Evolutionary conservation across 176 grass and related monocot genomes (phyloP).

Genomic region (Lolium perenne): DNA sequence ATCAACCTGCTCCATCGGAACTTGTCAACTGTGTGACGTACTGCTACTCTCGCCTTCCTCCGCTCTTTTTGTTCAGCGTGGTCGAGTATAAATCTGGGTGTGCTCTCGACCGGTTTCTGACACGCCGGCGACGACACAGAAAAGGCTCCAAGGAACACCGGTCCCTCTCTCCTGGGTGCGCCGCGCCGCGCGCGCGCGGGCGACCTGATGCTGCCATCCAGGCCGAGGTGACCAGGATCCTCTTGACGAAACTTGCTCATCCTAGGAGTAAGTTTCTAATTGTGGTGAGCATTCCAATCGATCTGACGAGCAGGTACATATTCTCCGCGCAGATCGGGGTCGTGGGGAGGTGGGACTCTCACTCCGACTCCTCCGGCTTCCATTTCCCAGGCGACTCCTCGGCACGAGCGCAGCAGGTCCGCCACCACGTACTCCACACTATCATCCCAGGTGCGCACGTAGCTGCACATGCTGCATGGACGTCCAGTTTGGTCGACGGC

Average conservation of each 20-base stretch:
- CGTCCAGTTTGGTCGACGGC: neutral
- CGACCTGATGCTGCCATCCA: slow-evolving; percentile 44
- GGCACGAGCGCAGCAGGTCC: slow-evolving; percentile 51
- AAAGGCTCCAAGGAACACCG: neutral
- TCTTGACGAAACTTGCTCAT: neutral
- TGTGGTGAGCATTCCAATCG: neutral
- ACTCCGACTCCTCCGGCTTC: neutral
- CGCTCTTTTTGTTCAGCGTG: neutral
- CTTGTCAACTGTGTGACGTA: neutral
- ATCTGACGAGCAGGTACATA: neutral
- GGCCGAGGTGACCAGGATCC: slow-evolving; percentile 37
- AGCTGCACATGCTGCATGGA: neutral
- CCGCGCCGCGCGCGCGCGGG: neutral
- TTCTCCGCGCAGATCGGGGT: slow-evolving; percentile 51
- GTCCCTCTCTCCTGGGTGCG: neutral
- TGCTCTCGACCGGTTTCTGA: neutral
- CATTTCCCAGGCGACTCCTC: neutral
- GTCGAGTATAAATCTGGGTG: slow-evolving; percentile 32
- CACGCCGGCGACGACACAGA: neutral
- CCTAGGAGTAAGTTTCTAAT: neutral
- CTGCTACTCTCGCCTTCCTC: neutral
- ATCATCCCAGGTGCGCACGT: slow-evolving; percentile 27
- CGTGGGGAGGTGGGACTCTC: slow-evolving; percentile 18
- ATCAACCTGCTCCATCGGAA: slow-evolving; percentile 40
- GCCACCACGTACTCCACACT: slow-evolving; percentile 21